phyloP scores from a whole-genome alignment of 352 stramenopile genomes.

The Globisporangium emineosum region DNA sequence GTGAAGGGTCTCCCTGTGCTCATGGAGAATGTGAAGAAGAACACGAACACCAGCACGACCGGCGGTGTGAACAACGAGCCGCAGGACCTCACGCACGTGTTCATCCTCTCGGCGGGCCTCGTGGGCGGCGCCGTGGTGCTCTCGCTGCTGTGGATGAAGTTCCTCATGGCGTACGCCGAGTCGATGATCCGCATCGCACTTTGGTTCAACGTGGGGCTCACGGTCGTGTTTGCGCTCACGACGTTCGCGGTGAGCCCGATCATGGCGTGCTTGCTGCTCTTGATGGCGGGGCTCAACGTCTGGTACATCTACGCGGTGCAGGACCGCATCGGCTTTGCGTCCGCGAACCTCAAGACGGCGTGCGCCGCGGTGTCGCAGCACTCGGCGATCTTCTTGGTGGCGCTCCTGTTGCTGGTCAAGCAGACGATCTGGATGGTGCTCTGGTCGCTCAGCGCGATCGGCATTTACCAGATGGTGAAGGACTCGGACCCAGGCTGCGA shows the following conservation, averaged over 20 bases:
- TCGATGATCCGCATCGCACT: slow-evolving; percentile 80
- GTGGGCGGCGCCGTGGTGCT: slow-evolving; percentile 48
- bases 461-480: slow-evolving; percentile 73
- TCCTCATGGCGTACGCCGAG: slow-evolving; percentile 70
- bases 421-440: slow-evolving; percentile 74
- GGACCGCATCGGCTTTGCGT: slow-evolving; percentile 80
- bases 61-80: slow-evolving; percentile 20
- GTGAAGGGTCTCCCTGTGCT: slow-evolving; percentile 67
- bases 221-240: slow-evolving; percentile 57
- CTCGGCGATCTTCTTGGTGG: slow-evolving; percentile 59
- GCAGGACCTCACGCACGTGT: slow-evolving; percentile 44
- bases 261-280: slow-evolving; percentile 54
- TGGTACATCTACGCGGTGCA: slow-evolving; percentile 83
- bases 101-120: slow-evolving; percentile 47
- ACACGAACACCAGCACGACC: background rate
- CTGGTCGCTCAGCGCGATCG: slow-evolving; percentile 64
- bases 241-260: slow-evolving; percentile 66
- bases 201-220: slow-evolving; percentile 77
- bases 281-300: slow-evolving; percentile 69
- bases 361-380: slow-evolving; percentile 57
- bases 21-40: slow-evolving; percentile 17
- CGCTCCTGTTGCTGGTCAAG: slow-evolving; percentile 63
- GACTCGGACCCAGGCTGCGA: slow-evolving; percentile 63
- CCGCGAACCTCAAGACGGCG: slow-evolving; percentile 73
- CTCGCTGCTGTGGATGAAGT: slow-evolving; percentile 73